phyloP scores from a whole-genome alignment of 2,329 filamentous ascomycete species.

The Scolecobasidium constrictum region DNA sequence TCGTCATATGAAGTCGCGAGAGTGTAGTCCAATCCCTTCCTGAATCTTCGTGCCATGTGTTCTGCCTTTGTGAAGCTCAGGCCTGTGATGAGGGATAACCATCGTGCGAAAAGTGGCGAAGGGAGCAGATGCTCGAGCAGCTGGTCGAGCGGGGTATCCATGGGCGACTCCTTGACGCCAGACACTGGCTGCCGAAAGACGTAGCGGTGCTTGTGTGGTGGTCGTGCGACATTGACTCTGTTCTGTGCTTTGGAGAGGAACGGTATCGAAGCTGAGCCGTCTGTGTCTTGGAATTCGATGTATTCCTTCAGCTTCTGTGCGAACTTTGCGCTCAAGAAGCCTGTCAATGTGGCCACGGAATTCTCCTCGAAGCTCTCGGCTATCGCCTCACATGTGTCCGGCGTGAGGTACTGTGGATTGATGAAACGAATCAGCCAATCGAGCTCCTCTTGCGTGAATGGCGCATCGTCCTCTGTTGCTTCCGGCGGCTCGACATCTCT shows the following conservation, averaged over 20 bases:
- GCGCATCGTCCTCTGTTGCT: constrained; percentile 31
- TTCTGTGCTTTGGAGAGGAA: constrained; percentile 26
- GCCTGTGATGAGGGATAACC: constrained; percentile 75
- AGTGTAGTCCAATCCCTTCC: constrained; percentile 80
- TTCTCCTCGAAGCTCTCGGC: constrained; percentile 69
- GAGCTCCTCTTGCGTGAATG: constrained; percentile 68
- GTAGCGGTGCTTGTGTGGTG: constrained; percentile 92
- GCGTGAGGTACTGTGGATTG: constrained; percentile 79
- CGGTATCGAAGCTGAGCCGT: constrained; percentile 19
- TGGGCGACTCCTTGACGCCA: constrained; percentile 24
- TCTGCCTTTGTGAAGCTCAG: constrained; percentile 63
- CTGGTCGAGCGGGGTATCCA: constrained; percentile 52
- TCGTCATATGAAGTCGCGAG: constrained; percentile 74
- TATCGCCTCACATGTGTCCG: constrained; percentile 78
- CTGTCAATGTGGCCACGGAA: constrained; percentile 71
- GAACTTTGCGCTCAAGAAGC: constrained; percentile 72
- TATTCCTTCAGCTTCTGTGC: constrained; percentile 58
- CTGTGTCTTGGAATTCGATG: constrained; percentile 39
- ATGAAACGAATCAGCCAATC: constrained; percentile 88
- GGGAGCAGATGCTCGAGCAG: constrained; percentile 75
- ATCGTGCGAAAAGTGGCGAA: constrained; percentile 76
- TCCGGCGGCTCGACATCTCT: constrained; percentile 26
- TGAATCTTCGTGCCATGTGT: constrained; percentile 75
- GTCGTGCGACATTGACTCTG: constrained; percentile 57
- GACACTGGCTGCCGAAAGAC: constrained; percentile 59